Conservation (phyloP, 2,329 filamentous ascomycete species). For the Xylaria sp. region DNA sequence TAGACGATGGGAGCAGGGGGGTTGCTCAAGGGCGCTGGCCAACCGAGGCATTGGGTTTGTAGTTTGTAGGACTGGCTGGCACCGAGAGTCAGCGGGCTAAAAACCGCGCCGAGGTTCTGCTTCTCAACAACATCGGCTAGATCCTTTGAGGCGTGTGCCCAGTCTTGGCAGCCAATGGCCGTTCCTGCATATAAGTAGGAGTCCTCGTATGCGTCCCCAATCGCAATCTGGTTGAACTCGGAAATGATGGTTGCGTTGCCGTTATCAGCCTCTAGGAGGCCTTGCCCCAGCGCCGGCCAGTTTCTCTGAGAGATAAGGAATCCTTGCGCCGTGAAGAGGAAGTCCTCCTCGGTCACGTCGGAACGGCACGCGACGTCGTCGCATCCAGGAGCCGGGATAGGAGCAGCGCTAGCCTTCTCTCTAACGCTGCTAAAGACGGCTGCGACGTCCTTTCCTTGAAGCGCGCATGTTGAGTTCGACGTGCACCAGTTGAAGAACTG, state of each 20-base stretch:
- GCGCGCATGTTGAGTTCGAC: slow-evolving; percentile 45
- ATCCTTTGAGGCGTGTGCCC: slow-evolving; percentile 44
- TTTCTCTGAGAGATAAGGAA: slow-evolving; percentile 42
- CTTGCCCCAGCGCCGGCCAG: slow-evolving; percentile 43
- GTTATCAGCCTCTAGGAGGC: slow-evolving; percentile 46
- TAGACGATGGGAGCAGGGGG: slow-evolving; percentile 47
- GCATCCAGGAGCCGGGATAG: slow-evolving; percentile 53
- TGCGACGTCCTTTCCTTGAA: slow-evolving; percentile 48
- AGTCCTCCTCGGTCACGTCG: slow-evolving; percentile 49
- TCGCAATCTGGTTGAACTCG: slow-evolving; percentile 42
- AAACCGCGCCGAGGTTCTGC: slow-evolving; percentile 46
- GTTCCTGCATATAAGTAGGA: slow-evolving; percentile 45
- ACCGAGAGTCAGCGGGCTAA: slow-evolving; percentile 50
- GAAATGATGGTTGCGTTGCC: slow-evolving; percentile 54
- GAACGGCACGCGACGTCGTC: slow-evolving; percentile 44
- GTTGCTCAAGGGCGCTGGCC: slow-evolving; percentile 53
- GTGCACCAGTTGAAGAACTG: slow-evolving; percentile 55
- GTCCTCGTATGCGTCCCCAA: slow-evolving; percentile 43
- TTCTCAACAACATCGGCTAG: slow-evolving; percentile 47
- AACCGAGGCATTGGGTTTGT: slow-evolving; percentile 55
- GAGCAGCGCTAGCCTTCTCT: slow-evolving; percentile 46
- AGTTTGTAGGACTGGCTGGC: slow-evolving; percentile 51
- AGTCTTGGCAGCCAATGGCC: slow-evolving; percentile 55
- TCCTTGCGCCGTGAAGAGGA: slow-evolving; percentile 50
- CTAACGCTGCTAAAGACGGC: slow-evolving; percentile 46